phyloP scores from a whole-genome alignment of 441 rosid genomes.

The Euphorbia celastroides region DNA sequence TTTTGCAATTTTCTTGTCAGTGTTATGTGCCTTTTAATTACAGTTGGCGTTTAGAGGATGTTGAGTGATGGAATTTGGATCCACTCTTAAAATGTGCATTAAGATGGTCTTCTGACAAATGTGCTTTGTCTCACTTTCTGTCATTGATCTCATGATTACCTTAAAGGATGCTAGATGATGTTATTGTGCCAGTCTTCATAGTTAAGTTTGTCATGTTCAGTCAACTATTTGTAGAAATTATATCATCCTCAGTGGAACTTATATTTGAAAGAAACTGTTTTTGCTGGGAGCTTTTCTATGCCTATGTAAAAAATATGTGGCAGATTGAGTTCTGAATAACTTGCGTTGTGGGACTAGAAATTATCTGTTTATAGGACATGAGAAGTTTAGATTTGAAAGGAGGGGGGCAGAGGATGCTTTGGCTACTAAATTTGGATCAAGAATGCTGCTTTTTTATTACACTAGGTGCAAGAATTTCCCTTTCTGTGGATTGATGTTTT shows the following conservation, averaged over 20 bases:
- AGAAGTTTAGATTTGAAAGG: not conserved
- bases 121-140: not conserved
- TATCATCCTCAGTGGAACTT: not conserved
- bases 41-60: not conserved
- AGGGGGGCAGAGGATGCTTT: not conserved
- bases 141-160: not conserved
- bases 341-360: not conserved
- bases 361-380: not conserved
- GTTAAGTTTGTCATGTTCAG: not conserved
- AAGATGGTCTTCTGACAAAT: slow-evolving; percentile 1
- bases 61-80: not conserved
- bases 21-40: not conserved
- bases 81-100: not conserved
- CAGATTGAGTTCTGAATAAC: not conserved
- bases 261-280: not conserved
- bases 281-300: not conserved
- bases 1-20: not conserved
- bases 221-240: not conserved
- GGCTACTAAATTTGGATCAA: slow-evolving; percentile 4
- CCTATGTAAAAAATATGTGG: not conserved
- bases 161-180: not conserved
- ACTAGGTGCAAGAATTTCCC: slow-evolving; percentile 4
- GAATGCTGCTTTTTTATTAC: not conserved
- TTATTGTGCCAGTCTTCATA: slow-evolving; percentile 1
- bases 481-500: not conserved